Conservation (phyloP, 2,329 filamentous ascomycete genomes). For the Tympanopsis confertula region DNA sequence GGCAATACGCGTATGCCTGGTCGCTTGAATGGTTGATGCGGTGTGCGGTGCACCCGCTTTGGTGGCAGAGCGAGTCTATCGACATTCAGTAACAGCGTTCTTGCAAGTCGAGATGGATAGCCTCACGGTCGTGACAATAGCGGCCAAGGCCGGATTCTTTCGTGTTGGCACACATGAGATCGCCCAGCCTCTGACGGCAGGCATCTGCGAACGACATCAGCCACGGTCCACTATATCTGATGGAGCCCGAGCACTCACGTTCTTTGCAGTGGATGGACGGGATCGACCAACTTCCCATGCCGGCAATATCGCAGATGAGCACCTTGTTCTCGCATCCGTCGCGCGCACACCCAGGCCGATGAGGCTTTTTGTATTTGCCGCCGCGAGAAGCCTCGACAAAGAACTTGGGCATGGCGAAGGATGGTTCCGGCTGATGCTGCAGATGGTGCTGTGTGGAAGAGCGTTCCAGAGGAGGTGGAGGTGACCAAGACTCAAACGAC, state of each 20-base stretch:
- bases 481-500: no score
- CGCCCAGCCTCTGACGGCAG: not conserved
- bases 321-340: not conserved
- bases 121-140: not conserved
- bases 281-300: not conserved
- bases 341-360: not conserved
- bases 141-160: not conserved
- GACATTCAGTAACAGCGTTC: not conserved
- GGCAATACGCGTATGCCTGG: not conserved
- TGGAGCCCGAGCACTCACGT: not conserved
- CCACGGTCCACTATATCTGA: not conserved
- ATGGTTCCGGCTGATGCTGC: no score
- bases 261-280: not conserved
- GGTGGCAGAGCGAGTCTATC: not conserved
- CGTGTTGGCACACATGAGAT: not conserved
- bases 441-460: no score
- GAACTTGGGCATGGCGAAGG: no score
- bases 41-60: not conserved
- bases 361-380: no score
- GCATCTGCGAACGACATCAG: not conserved
- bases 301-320: not conserved
- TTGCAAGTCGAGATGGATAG: not conserved
- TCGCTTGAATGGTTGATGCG: not conserved
- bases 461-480: no score
- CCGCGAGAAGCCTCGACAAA: no score